A percentile compares a stretch with the other conserved stretches of the same genome.
Evolutionary conservation across 257 asterid species (phyloP).

Genomic region (Apocynum venetum): DNA sequence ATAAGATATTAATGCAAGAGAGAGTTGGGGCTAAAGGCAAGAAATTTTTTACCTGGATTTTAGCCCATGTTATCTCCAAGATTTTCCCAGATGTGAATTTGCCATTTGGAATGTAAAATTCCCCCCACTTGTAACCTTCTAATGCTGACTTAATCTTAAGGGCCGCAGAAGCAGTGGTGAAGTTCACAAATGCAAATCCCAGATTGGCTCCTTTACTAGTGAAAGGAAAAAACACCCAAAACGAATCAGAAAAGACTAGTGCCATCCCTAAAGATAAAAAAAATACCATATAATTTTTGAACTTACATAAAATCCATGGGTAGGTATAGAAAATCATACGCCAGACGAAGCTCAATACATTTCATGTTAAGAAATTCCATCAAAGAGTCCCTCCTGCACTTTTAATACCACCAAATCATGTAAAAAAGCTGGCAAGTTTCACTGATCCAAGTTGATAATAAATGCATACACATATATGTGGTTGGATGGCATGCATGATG

Average conservation of each 20-base stretch:
- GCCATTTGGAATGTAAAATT: neutral
- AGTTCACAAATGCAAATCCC: conserved; percentile 56
- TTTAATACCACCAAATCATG: neutral
- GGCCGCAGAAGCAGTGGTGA: conserved; percentile 34
- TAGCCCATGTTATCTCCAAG: conserved; percentile 44
- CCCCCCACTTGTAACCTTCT: conserved; percentile 29
- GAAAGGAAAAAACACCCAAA: neutral
- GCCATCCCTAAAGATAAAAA: too few species aligned
- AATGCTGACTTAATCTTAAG: conserved; percentile 18
- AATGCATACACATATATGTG: neutral
- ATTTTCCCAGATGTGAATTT: conserved; percentile 26
- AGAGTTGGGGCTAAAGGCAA: neutral
- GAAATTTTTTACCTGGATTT: conserved; percentile 35
- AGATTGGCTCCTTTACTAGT: conserved; percentile 28
- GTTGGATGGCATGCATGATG: neutral
- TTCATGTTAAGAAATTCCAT: conserved; percentile 32
- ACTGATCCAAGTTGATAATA: neutral
- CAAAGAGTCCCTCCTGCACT: conserved; percentile 41
- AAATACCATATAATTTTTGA: neutral
- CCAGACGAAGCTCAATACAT: conserved; percentile 27
- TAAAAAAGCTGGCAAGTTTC: neutral
- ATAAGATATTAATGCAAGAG: neutral
- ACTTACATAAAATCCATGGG: conserved; percentile 57
- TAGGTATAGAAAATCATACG: conserved; percentile 52
- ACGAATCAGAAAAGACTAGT: neutral